Conservation (phyloP, 176 grass and related monocot genomes). For the Musa beccarii region DNA sequence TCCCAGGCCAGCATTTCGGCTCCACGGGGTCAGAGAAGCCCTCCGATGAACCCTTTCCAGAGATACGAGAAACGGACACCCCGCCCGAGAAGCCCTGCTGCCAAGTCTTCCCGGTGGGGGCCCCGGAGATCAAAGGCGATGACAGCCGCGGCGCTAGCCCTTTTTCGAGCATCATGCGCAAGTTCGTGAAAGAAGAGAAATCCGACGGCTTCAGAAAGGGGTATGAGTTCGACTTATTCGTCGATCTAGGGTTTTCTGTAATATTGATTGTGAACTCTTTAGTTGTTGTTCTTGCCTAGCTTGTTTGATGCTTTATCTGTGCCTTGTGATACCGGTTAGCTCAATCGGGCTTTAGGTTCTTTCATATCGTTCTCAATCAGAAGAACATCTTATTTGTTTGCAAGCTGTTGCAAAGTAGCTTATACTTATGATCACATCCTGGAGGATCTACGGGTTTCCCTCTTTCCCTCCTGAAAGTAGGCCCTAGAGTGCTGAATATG, state of each 20-base stretch:
- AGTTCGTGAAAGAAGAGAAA: conserved; percentile 29
- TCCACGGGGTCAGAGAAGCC: background rate
- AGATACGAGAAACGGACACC: conserved; percentile 38
- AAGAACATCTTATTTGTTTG: background rate
- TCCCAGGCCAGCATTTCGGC: background rate
- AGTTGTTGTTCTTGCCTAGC: background rate
- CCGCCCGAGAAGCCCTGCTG: conserved; percentile 50
- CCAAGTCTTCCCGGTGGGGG: conserved; percentile 7
- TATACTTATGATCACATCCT: background rate
- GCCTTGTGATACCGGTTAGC: too few species aligned
- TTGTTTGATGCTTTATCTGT: background rate
- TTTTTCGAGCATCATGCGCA: conserved; percentile 55
- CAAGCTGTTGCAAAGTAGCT: background rate
- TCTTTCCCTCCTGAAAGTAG: too few species aligned
- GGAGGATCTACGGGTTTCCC: background rate
- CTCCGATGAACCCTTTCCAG: background rate
- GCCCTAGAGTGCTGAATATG: too few species aligned
- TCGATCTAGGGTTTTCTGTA: conserved; percentile 28
- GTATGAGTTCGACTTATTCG: conserved; percentile 11
- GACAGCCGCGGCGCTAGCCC: conserved; percentile 10
- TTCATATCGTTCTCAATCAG: background rate
- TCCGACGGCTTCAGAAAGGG: conserved; percentile 1
- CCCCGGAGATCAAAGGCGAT: background rate
- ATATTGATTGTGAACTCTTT: background rate
- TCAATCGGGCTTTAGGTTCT: too few species aligned